Conservation (phyloP, 352 stramenopile species). For the Globisporangium apiculatum region DNA sequence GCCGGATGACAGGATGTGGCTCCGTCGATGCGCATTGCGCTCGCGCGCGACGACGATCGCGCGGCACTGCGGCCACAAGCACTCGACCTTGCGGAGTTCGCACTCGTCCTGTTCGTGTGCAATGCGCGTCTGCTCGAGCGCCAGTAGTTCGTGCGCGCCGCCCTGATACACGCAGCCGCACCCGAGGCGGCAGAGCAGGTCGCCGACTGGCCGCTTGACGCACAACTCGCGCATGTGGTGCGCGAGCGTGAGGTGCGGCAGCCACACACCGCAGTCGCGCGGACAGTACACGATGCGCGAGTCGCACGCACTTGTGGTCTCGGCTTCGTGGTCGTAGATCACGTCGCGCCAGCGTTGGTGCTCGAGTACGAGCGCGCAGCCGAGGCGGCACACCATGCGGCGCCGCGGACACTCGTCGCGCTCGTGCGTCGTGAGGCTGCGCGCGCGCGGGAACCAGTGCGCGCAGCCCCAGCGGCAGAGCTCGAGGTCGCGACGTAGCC, state of each 20-base stretch:
- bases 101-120: constrained; percentile 72
- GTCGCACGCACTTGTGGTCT: constrained; percentile 29
- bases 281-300: constrained; percentile 50
- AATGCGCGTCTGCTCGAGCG: constrained; percentile 55
- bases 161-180: constrained; percentile 53
- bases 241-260: constrained; percentile 34
- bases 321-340: constrained; percentile 53
- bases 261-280: constrained; percentile 62
- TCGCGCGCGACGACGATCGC: constrained; percentile 44
- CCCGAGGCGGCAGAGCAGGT: constrained; percentile 47
- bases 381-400: constrained; percentile 60
- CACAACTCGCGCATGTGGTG: constrained; percentile 55
- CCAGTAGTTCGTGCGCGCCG: constrained; percentile 46
- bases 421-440: constrained; percentile 44
- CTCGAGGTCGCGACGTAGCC: constrained; percentile 22
- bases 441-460: constrained; percentile 35
- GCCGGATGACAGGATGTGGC: constrained; percentile 51
- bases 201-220: constrained; percentile 48
- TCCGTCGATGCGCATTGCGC: constrained; percentile 48
- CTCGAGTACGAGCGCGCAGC: constrained; percentile 45
- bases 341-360: constrained; percentile 33
- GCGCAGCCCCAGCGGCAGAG: constrained; percentile 61
- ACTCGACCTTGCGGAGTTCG: constrained; percentile 51
- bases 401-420: constrained; percentile 45
- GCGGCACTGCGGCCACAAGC: constrained; percentile 64